Evolutionary conservation across 2,329 filamentous ascomycete genomes (phyloP).

Genomic region (Neopestalotiopsis clavispora): DNA sequence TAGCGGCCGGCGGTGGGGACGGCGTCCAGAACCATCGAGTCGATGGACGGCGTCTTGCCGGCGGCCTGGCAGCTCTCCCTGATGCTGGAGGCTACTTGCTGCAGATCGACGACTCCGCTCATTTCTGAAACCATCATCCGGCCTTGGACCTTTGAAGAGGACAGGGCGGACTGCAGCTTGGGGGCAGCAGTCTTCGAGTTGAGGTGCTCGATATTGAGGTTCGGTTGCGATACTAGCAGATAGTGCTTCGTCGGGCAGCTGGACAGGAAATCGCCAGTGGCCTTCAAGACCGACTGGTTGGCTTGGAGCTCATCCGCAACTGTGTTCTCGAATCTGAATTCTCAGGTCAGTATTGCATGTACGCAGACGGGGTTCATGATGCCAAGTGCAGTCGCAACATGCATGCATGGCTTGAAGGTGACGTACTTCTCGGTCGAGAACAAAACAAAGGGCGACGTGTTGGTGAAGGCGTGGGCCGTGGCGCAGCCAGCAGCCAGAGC

Average conservation of each 20-base stretch:
- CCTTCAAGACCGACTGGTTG: conserved; percentile 46
- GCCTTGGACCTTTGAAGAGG: conserved; percentile 39
- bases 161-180: conserved; percentile 52
- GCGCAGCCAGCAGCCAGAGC: conserved; percentile 60
- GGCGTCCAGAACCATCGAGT: conserved; percentile 46
- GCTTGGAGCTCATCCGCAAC: conserved; percentile 49
- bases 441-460: conserved; percentile 88
- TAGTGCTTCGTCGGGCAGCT: conserved; percentile 78
- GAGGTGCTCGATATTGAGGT: conserved; percentile 74
- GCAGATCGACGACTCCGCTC: conserved; percentile 51
- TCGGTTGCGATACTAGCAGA: conserved; percentile 78
- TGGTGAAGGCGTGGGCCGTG: conserved; percentile 73
- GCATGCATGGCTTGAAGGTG: conserved; percentile 10
- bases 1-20: conserved; percentile 43
- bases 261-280: conserved; percentile 58
- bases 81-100: conserved; percentile 50
- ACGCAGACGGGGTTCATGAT: not conserved
- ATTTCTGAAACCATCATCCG: conserved; percentile 62
- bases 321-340: not conserved
- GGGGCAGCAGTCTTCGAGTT: conserved; percentile 50
- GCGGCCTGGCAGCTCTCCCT: conserved; percentile 48
- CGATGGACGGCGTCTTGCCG: conserved; percentile 42
- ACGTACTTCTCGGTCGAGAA: conserved; percentile 83
- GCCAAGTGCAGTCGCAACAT: conserved; percentile 19
- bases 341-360: conserved; percentile 20